Percentiles rank a stretch among this genome's conserved stretches.
phyloP scores from a whole-genome alignment of 2,329 filamentous ascomycete genomes.

The Alternaria sp. region DNA sequence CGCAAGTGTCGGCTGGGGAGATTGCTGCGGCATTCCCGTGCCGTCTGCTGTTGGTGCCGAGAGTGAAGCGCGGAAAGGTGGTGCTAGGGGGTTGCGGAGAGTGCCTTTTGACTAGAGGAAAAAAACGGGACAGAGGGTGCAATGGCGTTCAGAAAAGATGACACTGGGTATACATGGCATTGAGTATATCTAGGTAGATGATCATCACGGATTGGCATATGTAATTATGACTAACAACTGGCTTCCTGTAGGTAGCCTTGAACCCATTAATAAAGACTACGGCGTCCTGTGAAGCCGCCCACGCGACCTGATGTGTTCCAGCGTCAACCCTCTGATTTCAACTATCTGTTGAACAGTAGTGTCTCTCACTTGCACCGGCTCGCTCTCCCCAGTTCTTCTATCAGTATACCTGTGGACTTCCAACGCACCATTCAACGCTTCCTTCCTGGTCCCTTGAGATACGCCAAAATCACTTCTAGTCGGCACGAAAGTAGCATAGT shows the following conservation, averaged over 20 bases:
- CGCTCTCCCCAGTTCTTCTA: background rate
- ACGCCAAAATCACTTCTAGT: background rate
- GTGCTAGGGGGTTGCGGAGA: slow-evolving; percentile 68
- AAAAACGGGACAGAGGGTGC: background rate
- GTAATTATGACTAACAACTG: background rate
- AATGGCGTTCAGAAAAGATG: background rate
- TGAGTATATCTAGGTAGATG: background rate
- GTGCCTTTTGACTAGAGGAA: slow-evolving; percentile 78
- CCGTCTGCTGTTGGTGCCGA: slow-evolving; percentile 92
- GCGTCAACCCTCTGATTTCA: background rate
- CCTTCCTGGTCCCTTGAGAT: background rate
- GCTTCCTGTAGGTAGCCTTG: background rate
- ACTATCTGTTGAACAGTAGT: background rate
- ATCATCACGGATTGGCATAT: background rate
- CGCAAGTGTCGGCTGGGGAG: slow-evolving; percentile 78
- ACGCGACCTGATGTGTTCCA: background rate
- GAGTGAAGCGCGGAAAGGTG: slow-evolving; percentile 83
- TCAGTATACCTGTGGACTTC: background rate
- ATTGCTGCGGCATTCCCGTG: slow-evolving; percentile 98
- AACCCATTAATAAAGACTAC: background rate
- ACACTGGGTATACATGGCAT: background rate
- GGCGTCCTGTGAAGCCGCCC: background rate
- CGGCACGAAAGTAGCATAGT: background rate
- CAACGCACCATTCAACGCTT: background rate
- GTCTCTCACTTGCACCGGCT: background rate